These are phyloP conservation scores for Nothophoma quercina DNA, from an alignment of 2,329 filamentous ascomycete genomes.

Conservation along the genomic window DNA sequence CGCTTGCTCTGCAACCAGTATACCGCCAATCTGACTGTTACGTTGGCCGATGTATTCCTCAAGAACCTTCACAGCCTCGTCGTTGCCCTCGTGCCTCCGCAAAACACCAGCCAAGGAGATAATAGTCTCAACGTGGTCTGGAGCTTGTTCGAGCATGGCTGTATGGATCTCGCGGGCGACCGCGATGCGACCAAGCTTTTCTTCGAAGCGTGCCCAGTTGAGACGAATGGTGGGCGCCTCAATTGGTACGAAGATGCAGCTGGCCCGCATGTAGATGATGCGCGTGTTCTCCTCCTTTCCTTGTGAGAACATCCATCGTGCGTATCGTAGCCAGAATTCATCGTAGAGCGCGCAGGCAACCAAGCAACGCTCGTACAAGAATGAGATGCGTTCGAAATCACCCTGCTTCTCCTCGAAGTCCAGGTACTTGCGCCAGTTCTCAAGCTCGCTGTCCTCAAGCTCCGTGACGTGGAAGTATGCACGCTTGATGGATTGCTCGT, in stretches of 20 bases:
- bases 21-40: constrained; percentile 82
- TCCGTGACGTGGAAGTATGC: constrained; percentile 97
- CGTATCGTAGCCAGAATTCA: constrained; percentile 98
- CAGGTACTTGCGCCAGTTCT: constrained; percentile 94
- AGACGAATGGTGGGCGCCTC: constrained; percentile 83
- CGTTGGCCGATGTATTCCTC: constrained; percentile 78
- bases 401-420: constrained; percentile 93
- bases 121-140: constrained; percentile 86
- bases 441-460: constrained; percentile 82
- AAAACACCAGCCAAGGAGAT: constrained; percentile 86
- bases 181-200: constrained; percentile 77
- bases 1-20: constrained; percentile 88
- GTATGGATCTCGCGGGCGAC: constrained; percentile 86
- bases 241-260: constrained; percentile 85
- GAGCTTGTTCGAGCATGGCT: constrained; percentile 77
- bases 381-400: constrained; percentile 75
- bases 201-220: constrained; percentile 94
- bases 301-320: constrained; percentile 82
- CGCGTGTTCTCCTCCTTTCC: constrained; percentile 88
- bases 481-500: constrained; percentile 91
- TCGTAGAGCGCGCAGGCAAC: constrained; percentile 95
- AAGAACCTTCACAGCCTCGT: constrained; percentile 84
- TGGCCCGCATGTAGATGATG: constrained; percentile 88
- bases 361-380: constrained; percentile 92
- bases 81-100: constrained; percentile 81